A percentile compares a stretch with the other conserved stretches of the same genome.
Evolutionary conservation across 2,329 filamentous ascomycete species (phyloP).

Genomic region (Cordyceps fumosorosea): DNA sequence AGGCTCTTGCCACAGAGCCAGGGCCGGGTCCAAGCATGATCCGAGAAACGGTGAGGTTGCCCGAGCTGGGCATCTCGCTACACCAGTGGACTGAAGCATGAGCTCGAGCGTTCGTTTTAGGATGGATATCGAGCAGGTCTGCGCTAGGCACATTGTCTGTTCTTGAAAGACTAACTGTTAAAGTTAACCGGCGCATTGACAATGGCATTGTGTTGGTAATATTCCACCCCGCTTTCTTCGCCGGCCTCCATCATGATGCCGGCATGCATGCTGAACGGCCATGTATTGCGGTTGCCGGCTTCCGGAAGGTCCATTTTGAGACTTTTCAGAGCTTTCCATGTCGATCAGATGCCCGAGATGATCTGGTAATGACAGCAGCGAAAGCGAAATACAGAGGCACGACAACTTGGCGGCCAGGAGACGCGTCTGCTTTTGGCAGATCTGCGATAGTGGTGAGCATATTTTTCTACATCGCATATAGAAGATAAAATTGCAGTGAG

Average conservation of each 20-base stretch:
- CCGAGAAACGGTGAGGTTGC: not conserved
- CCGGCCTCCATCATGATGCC: not conserved
- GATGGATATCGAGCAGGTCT: not conserved
- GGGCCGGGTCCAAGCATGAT: constrained; percentile 4
- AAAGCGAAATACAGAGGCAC: not conserved
- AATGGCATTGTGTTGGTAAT: not conserved
- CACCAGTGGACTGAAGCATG: not conserved
- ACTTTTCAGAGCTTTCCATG: too few relatives aligned
- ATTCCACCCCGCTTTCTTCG: not conserved
- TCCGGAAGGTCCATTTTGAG: not conserved
- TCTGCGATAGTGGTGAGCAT: not conserved
- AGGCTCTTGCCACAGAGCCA: not conserved
- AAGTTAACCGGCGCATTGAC: constrained; percentile 5
- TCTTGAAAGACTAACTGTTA: not conserved
- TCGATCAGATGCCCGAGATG: not conserved
- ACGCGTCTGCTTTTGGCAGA: not conserved
- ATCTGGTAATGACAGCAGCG: too few relatives aligned
- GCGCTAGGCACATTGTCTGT: constrained; percentile 1
- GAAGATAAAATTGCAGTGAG: not conserved
- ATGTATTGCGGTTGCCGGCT: not conserved
- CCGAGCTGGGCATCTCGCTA: not conserved
- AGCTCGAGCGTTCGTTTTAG: constrained; percentile 6
- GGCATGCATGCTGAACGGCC: too few relatives aligned
- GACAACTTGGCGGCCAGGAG: not conserved
- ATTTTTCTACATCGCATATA: not conserved